These are phyloP conservation scores for Rhazya stricta DNA, from an alignment of 257 asterid genomes.

Conservation along the genomic window DNA sequence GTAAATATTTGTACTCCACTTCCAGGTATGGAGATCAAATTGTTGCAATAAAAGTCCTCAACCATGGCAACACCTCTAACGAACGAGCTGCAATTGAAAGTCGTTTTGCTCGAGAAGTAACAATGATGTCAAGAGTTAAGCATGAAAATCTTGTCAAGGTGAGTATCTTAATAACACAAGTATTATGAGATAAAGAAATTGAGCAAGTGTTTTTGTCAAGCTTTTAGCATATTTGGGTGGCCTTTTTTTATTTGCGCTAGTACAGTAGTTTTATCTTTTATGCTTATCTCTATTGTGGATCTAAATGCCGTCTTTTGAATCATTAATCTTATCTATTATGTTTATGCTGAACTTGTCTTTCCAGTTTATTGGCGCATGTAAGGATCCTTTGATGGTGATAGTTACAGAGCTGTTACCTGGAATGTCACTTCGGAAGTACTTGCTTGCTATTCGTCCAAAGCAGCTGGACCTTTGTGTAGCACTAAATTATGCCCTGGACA, in stretches of 20 bases:
- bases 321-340: background rate
- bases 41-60: constrained; percentile 91
- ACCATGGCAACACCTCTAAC: constrained; percentile 58
- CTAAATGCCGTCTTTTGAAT: background rate
- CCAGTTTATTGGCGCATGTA: constrained; percentile 99
- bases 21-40: constrained; percentile 75
- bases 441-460: constrained; percentile 73
- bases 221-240: background rate
- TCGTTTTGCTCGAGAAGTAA: constrained; percentile 83
- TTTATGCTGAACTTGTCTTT: background rate
- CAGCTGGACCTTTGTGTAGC: constrained; percentile 71
- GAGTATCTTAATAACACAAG: background rate
- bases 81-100: constrained; percentile 72
- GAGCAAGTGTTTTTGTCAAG: background rate
- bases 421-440: constrained; percentile 88
- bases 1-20: constrained; percentile 4
- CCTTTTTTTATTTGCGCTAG: background rate
- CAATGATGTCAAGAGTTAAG: constrained; percentile 91
- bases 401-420: constrained; percentile 92
- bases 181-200: background rate
- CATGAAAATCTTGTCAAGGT: constrained; percentile 96
- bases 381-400: constrained; percentile 96
- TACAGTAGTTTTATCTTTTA: background rate
- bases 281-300: background rate
- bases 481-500: constrained; percentile 74